Percentiles rank a stretch among this genome's conserved stretches.
These are phyloP conservation scores for Phaeosphaeriaceae sp. DNA, from an alignment of 2,329 filamentous ascomycete genomes.

Conservation along the genomic window DNA sequence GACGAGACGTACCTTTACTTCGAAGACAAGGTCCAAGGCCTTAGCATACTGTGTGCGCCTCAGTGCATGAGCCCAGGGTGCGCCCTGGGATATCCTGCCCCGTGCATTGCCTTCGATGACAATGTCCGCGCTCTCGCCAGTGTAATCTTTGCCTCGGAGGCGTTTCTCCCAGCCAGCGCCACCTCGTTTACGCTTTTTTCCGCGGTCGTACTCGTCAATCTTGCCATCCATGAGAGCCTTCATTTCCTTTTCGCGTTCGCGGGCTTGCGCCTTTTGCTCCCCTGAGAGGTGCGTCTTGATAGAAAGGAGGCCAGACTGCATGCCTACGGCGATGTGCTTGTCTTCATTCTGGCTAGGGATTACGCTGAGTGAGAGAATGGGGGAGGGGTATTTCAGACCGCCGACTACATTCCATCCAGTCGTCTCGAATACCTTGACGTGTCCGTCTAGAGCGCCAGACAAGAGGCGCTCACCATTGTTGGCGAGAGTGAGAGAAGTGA, in stretches of 20 bases:
- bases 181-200: constrained; percentile 69
- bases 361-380: constrained; percentile 83
- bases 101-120: constrained; percentile 79
- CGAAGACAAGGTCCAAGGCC: constrained; percentile 80
- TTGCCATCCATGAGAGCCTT: constrained; percentile 78
- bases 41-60: constrained; percentile 77
- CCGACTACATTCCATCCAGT: constrained; percentile 95
- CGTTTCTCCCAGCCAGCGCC: constrained; percentile 68
- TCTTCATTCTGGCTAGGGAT: constrained; percentile 77
- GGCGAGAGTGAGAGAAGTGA: constrained; percentile 84
- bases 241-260: constrained; percentile 85
- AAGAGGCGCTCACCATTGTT: constrained; percentile 82
- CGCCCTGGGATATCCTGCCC: constrained; percentile 68
- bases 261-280: constrained; percentile 76
- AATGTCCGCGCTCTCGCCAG: constrained; percentile 85
- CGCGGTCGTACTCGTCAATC: constrained; percentile 78
- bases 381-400: constrained; percentile 89
- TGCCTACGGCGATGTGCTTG: constrained; percentile 91
- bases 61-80: constrained; percentile 82
- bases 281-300: constrained; percentile 88
- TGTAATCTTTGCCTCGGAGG: constrained; percentile 75
- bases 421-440: constrained; percentile 97
- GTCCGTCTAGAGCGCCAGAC: constrained; percentile 89
- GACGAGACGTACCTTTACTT: constrained; percentile 40
- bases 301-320: constrained; percentile 91